phyloP scores from a whole-genome alignment of 805 yeast species.

The Vanderwaltozyma yarrowii region DNA sequence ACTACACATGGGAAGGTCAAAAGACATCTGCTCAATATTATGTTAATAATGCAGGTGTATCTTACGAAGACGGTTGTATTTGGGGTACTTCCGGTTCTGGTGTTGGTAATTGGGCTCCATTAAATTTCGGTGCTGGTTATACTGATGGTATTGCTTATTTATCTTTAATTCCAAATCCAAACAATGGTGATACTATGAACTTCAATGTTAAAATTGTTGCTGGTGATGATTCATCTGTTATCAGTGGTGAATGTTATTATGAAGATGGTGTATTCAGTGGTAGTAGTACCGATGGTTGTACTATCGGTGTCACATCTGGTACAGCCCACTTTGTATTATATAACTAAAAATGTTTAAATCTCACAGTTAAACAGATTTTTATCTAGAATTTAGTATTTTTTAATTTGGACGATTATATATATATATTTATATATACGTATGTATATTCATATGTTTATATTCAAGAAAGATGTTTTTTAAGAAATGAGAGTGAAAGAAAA shows the following conservation, averaged over 20 bases:
- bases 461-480: too few relatives aligned
- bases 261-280: constrained; percentile 32
- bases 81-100: constrained; percentile 80
- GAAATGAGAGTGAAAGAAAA: too few relatives aligned
- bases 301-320: constrained; percentile 76
- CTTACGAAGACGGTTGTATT: constrained; percentile 80
- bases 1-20: constrained; percentile 75
- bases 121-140: constrained; percentile 87
- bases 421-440: too few relatives aligned
- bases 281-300: constrained; percentile 69
- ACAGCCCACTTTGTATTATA: constrained; percentile 71
- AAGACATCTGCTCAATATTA: constrained; percentile 91
- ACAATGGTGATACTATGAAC: constrained; percentile 59
- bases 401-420: too few relatives aligned
- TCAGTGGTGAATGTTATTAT: constrained; percentile 70
- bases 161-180: constrained; percentile 91
- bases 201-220: constrained; percentile 73
- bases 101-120: constrained; percentile 97
- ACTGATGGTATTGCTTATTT: constrained; percentile 63
- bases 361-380: too few relatives aligned
- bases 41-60: constrained; percentile 93
- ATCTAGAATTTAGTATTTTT: too few relatives aligned
- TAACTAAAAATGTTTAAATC: constrained; percentile 1
- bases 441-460: too few relatives aligned
- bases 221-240: constrained; percentile 44